Evolutionary conservation across 306 rosid species (phyloP).

Genomic region (Acacia acuminata): DNA sequence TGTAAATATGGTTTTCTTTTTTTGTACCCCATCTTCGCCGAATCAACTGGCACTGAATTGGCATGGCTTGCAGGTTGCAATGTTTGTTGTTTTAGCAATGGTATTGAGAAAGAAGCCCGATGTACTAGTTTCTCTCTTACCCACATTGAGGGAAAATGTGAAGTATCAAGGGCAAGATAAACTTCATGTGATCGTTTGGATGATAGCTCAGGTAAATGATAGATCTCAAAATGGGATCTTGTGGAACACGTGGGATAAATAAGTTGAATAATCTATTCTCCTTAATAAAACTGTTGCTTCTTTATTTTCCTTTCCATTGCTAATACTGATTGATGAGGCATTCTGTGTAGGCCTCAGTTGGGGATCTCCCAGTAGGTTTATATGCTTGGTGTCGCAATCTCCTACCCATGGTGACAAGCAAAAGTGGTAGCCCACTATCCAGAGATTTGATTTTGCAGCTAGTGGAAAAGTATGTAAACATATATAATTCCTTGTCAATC

Average conservation of each 20-base stretch:
- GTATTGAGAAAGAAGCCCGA: slow-evolving; percentile 89
- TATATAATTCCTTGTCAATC: neutral
- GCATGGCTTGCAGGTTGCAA: slow-evolving; percentile 74
- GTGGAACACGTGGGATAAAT: neutral
- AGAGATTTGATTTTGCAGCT: slow-evolving; percentile 91
- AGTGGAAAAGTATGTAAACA: slow-evolving; percentile 67
- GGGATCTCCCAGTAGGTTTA: slow-evolving; percentile 84
- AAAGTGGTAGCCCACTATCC: slow-evolving; percentile 74
- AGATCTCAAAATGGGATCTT: slow-evolving; percentile 5
- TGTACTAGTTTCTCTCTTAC: slow-evolving; percentile 59
- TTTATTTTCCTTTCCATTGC: slow-evolving; percentile 10
- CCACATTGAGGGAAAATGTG: slow-evolving; percentile 64
- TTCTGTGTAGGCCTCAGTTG: slow-evolving; percentile 60
- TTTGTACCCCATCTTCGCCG: neutral
- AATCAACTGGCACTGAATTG: slow-evolving; percentile 25
- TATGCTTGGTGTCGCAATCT: slow-evolving; percentile 81
- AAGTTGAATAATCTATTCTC: neutral
- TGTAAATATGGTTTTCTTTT: slow-evolving; percentile 5
- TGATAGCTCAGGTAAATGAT: slow-evolving; percentile 70
- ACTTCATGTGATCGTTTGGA: slow-evolving; percentile 80
- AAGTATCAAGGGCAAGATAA: slow-evolving; percentile 96
- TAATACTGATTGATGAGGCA: slow-evolving; percentile 21
- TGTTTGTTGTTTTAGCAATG: slow-evolving; percentile 82
- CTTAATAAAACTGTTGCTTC: neutral
- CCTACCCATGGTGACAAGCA: slow-evolving; percentile 74